Percentiles rank a stretch among this genome's conserved stretches.
These are phyloP conservation scores for Deuterostichococcus epilithicus DNA, from an alignment of 139 green algal species.

Conservation along the genomic window DNA sequence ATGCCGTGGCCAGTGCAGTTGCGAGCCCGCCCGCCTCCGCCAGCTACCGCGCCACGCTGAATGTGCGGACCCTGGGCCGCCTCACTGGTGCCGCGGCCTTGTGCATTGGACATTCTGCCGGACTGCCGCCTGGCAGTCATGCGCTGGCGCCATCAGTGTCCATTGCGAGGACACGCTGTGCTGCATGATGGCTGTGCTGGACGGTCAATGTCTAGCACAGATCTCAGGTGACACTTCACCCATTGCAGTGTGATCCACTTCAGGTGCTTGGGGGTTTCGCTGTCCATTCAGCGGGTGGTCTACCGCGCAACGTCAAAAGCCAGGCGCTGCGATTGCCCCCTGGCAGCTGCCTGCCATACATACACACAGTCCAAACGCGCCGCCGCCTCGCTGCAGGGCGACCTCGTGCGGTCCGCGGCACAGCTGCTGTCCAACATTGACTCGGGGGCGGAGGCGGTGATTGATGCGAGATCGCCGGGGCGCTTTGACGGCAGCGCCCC, in stretches of 20 bases:
- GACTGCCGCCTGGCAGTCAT: slow-evolving; percentile 6
- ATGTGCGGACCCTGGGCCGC: slow-evolving; percentile 10
- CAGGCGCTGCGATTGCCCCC: too few relatives aligned
- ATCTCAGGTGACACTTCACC: too few relatives aligned
- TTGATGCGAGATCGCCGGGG: slow-evolving; percentile 71
- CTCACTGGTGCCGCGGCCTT: neutral
- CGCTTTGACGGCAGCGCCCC: slow-evolving; percentile 72
- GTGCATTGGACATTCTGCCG: too few relatives aligned
- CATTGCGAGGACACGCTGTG: too few relatives aligned
- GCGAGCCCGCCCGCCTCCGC: neutral
- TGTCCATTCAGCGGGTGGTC: neutral
- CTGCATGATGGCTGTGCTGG: too few relatives aligned
- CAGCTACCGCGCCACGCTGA: slow-evolving; percentile 12
- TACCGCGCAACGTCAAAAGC: too few relatives aligned
- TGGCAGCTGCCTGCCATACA: neutral
- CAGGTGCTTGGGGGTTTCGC: neutral
- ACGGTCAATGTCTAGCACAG: too few relatives aligned
- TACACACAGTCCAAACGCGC: neutral
- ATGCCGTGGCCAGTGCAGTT: slow-evolving; percentile 20
- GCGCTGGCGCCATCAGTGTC: too few relatives aligned
- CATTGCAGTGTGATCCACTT: too few relatives aligned
- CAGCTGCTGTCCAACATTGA: slow-evolving; percentile 56
- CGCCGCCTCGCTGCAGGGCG: slow-evolving; percentile 13
- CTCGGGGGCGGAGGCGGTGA: slow-evolving; percentile 41
- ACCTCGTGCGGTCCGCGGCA: slow-evolving; percentile 44